These are phyloP conservation scores for Rubia yunnanensis DNA, from an alignment of 257 asterid species.

Conservation along the genomic window DNA sequence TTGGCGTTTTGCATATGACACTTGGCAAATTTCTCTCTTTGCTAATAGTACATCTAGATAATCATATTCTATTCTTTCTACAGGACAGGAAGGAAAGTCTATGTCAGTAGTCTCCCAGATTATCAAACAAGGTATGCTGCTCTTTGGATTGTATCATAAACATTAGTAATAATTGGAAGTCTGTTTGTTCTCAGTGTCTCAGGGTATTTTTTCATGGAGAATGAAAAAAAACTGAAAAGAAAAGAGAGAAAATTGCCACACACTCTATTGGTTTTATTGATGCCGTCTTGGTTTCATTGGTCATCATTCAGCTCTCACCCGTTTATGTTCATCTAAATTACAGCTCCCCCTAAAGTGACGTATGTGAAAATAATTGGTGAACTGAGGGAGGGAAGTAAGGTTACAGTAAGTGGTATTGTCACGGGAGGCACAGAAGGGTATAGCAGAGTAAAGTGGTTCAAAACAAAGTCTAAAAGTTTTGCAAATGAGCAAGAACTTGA, in stretches of 20 bases:
- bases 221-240: background rate
- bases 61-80: constrained; percentile 13
- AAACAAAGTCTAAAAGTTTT: constrained; percentile 52
- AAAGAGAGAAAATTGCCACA: background rate
- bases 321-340: constrained; percentile 10
- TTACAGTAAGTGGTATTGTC: constrained; percentile 80
- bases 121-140: constrained; percentile 57
- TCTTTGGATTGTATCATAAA: background rate
- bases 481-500: constrained; percentile 73
- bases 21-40: constrained; percentile 5
- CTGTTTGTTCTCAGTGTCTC: background rate
- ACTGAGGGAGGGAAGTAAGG: constrained; percentile 87
- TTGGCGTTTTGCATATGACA: constrained; percentile 10
- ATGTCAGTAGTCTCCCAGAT: constrained; percentile 52
- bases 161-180: background rate
- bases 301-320: constrained; percentile 4
- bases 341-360: constrained; percentile 92
- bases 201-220: background rate
- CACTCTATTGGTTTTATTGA: background rate
- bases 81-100: constrained; percentile 93
- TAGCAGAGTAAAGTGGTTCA: constrained; percentile 99
- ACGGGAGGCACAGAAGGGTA: constrained; percentile 99
- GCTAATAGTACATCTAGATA: constrained; percentile 5
- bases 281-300: background rate
- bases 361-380: constrained; percentile 89